A percentile compares a stretch with the other conserved stretches of the same genome.
phyloP scores from a whole-genome alignment of 2,329 filamentous ascomycete genomes.

The Paradendryphiella salina region DNA sequence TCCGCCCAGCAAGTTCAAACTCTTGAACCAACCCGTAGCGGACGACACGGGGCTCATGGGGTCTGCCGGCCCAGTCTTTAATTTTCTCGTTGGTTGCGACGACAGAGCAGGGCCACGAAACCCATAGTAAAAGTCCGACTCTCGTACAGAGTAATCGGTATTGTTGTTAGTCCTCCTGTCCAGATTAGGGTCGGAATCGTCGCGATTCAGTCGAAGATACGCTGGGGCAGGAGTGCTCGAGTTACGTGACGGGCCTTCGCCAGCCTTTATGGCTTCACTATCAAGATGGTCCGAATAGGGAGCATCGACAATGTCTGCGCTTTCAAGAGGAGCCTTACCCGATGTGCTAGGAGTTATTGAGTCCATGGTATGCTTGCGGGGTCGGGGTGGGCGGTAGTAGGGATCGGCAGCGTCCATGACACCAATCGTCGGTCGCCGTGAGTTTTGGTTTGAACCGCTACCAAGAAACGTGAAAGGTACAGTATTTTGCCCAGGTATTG shows the following conservation, averaged over 20 bases:
- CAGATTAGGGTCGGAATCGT: constrained; percentile 59
- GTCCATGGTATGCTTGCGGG: constrained; percentile 62
- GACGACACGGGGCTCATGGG: constrained; percentile 89
- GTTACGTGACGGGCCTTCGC: constrained; percentile 42
- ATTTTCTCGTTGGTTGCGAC: constrained; percentile 75
- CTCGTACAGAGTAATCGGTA: constrained; percentile 88
- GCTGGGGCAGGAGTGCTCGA: constrained; percentile 49
- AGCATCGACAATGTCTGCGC: constrained; percentile 52
- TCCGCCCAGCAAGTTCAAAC: constrained; percentile 65
- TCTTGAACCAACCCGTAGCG: constrained; percentile 86
- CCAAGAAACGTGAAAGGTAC: constrained; percentile 73
- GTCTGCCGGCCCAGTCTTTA: constrained; percentile 93
- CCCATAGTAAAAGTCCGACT: constrained; percentile 96
- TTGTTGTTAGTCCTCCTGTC: constrained; percentile 56
- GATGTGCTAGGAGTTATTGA: constrained; percentile 53
- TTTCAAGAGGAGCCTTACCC: constrained; percentile 52
- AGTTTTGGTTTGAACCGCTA: constrained; percentile 48
- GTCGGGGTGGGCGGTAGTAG: constrained; percentile 84
- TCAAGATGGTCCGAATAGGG: constrained; percentile 52
- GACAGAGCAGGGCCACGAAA: constrained; percentile 85
- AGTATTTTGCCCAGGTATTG: constrained; percentile 70
- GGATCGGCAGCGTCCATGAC: constrained; percentile 62
- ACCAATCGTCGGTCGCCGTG: constrained; percentile 44
- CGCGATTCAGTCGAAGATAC: constrained; percentile 54
- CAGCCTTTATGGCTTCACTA: constrained; percentile 31